Conservation (phyloP, 2,329 filamentous ascomycete species). For the Esteya vermicola region DNA sequence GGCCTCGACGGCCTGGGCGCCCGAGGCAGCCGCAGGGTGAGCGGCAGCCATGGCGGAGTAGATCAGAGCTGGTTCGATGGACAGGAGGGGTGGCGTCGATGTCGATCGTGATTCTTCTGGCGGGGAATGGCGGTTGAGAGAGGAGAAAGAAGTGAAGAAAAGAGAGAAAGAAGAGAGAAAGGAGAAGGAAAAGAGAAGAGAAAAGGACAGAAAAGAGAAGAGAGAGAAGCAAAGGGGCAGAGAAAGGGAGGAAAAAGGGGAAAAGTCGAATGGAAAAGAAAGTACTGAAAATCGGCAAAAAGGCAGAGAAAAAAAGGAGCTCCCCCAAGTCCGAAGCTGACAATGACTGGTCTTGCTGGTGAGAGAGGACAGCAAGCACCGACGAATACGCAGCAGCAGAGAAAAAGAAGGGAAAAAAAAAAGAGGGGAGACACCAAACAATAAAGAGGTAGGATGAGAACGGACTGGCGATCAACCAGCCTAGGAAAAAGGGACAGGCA, state of each 20-base stretch:
- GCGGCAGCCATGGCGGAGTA: constrained; percentile 33
- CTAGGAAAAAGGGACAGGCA: no score
- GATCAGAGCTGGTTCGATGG: neutral
- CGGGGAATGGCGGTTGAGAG: neutral
- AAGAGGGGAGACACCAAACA: no score
- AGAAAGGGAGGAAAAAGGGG: neutral
- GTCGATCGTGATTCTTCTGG: no score
- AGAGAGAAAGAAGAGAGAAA: neutral
- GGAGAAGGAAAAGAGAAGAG: neutral
- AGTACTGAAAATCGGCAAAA: neutral
- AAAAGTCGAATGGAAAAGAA: neutral
- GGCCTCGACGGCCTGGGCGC: constrained; percentile 42
- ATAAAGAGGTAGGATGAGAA: no score
- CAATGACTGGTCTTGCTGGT: no score
- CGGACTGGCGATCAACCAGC: no score
- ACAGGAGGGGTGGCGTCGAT: neutral
- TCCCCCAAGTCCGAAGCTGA: no score
- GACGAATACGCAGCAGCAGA: no score
- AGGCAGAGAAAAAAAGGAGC: neutral
- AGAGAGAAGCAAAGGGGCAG: neutral
- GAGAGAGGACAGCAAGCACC: no score
- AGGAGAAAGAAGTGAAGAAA: constrained; percentile 1
- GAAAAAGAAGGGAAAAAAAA: no score
- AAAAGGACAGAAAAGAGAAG: neutral
- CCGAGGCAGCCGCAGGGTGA: constrained; percentile 42